Evolutionary conservation across 1,284 basidiomycete species (phyloP).

Genomic region (Xerocomus amazonicus): DNA sequence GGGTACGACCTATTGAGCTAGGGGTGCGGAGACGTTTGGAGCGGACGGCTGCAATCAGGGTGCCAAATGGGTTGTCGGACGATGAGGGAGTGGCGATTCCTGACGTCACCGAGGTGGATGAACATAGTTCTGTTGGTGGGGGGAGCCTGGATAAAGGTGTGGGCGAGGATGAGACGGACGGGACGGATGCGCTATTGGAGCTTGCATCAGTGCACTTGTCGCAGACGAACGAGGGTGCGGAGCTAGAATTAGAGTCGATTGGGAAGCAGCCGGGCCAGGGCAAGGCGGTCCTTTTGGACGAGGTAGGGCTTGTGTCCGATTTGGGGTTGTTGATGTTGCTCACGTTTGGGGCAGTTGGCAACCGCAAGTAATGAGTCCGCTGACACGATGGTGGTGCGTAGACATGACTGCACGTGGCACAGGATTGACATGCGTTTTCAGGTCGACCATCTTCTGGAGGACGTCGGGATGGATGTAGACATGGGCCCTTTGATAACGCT

Average conservation of each 20-base stretch:
- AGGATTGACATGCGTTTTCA: background rate
- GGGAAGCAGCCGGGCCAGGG: background rate
- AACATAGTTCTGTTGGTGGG: background rate
- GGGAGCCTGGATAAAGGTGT: background rate
- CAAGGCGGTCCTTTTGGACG: slow-evolving; percentile 1
- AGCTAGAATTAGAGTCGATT: background rate
- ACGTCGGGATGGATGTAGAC: background rate
- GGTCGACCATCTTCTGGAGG: slow-evolving; percentile 2
- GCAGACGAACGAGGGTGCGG: background rate
- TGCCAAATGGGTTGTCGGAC: background rate
- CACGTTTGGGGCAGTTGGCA: background rate
- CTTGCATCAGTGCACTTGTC: slow-evolving; percentile 27
- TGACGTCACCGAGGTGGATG: background rate
- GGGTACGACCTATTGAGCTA: background rate
- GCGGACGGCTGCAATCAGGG: background rate
- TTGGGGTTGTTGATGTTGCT: slow-evolving; percentile 1
- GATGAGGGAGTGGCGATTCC: background rate
- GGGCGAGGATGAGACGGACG: slow-evolving; percentile 6
- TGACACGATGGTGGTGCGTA: slow-evolving; percentile 13
- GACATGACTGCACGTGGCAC: background rate
- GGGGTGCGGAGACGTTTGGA: background rate
- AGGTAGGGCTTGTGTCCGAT: slow-evolving; percentile 12
- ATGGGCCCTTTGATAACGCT: no score
- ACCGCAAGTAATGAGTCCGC: background rate
- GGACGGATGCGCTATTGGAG: slow-evolving; percentile 21